Percentiles rank a stretch among this genome's conserved stretches.
Evolutionary conservation across 768 basidiomycete genomes (phyloP).

Genomic region (Gloeostereum incarnatum): DNA sequence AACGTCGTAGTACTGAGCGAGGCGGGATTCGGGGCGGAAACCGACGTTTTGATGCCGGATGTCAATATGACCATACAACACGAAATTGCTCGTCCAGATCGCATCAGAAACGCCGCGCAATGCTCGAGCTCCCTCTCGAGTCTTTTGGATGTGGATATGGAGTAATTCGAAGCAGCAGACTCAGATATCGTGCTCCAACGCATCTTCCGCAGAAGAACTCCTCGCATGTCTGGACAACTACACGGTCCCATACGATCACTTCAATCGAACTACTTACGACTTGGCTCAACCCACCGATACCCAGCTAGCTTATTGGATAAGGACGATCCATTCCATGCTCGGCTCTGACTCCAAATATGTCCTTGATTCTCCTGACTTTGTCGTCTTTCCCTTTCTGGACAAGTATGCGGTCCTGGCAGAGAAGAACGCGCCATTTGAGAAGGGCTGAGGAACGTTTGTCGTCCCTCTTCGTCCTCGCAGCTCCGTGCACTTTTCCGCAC

Average conservation of each 20-base stretch:
- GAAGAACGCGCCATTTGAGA: neutral
- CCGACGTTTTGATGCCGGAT: no score
- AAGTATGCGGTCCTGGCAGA: neutral
- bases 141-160: no score
- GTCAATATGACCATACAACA: no score
- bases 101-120: no score
- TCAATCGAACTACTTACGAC: conserved; percentile 2
- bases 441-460: conserved; percentile 4
- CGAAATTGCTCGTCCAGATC: no score
- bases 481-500: conserved; percentile 5
- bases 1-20: no score
- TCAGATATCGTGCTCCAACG: no score
- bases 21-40: no score
- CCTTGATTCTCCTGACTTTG: neutral
- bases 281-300: conserved; percentile 4
- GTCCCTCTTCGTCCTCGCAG: conserved; percentile 4
- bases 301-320: conserved; percentile 1
- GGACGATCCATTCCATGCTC: conserved; percentile 2
- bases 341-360: neutral
- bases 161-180: no score
- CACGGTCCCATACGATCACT: conserved; percentile 1
- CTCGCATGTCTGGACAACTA: conserved; percentile 3
- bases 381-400: conserved; percentile 1
- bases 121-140: no score
- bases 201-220: no score